A percentile compares a stretch with the other conserved stretches of the same genome.
Conservation (phyloP, 2,329 filamentous ascomycete species). For the Sarocladiaceae sp. region DNA sequence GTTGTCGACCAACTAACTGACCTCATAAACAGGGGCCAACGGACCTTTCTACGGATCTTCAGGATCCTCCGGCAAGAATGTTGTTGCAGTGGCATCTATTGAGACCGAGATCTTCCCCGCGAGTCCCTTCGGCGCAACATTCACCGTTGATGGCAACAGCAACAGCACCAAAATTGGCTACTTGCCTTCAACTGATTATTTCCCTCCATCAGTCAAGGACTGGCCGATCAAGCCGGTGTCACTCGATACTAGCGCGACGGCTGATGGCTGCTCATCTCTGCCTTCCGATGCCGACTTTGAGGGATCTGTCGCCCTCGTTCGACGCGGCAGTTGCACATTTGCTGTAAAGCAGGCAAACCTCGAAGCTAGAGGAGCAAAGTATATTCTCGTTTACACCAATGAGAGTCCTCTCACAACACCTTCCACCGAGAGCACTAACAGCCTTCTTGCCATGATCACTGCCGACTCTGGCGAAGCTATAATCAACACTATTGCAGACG, state of each 20-base stretch:
- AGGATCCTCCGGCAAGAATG: slow-evolving; percentile 33
- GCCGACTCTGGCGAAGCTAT: slow-evolving; percentile 16
- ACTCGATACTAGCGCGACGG: slow-evolving; percentile 16
- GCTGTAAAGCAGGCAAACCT: slow-evolving; percentile 20
- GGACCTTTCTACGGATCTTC: slow-evolving; percentile 33
- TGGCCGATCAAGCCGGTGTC: slow-evolving; percentile 22
- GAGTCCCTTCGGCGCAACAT: slow-evolving; percentile 24
- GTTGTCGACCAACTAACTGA: too few species aligned
- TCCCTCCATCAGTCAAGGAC: slow-evolving; percentile 27
- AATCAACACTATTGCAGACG: neutral
- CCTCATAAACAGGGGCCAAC: slow-evolving; percentile 18
- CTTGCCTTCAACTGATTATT: slow-evolving; percentile 26
- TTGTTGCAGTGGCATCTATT: slow-evolving; percentile 38
- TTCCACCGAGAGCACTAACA: slow-evolving; percentile 12
- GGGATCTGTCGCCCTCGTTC: slow-evolving; percentile 21
- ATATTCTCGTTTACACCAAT: slow-evolving; percentile 13
- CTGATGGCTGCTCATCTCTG: slow-evolving; percentile 22
- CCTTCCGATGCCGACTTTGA: slow-evolving; percentile 16
- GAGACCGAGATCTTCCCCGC: slow-evolving; percentile 23
- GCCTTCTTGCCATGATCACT: slow-evolving; percentile 16
- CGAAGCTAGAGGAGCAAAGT: slow-evolving; percentile 19
- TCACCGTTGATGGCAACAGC: slow-evolving; percentile 14
- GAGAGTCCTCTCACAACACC: neutral
- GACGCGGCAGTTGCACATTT: slow-evolving; percentile 23
- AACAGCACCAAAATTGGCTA: slow-evolving; percentile 23